Percentiles rank a stretch among this genome's conserved stretches.
phyloP scores from a whole-genome alignment of 2,329 filamentous ascomycete species.

The Cladosporium colombiae region DNA sequence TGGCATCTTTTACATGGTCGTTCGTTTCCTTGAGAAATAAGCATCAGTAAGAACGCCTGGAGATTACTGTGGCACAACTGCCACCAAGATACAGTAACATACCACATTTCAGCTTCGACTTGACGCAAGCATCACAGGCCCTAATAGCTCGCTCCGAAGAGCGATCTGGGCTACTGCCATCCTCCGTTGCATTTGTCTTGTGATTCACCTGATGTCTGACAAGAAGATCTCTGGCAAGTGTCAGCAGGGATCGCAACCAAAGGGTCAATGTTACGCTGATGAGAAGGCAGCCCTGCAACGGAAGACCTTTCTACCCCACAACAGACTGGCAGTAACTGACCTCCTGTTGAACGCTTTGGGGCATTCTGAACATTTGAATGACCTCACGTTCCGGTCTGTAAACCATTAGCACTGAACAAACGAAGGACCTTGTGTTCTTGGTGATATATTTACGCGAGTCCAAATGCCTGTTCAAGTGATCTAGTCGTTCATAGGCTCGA shows the following conservation, averaged over 20 bases:
- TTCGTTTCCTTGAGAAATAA: constrained; percentile 23
- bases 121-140: constrained; percentile 37
- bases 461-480: constrained; percentile 37
- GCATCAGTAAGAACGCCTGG: background rate
- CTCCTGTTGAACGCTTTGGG: constrained; percentile 35
- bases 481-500: constrained; percentile 34
- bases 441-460: constrained; percentile 31
- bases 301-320: background rate
- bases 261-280: background rate
- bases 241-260: background rate
- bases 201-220: constrained; percentile 35
- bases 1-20: constrained; percentile 34
- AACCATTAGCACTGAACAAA: background rate
- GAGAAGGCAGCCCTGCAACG: background rate
- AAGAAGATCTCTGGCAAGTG: constrained; percentile 31
- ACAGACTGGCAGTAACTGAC: background rate
- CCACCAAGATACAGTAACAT: background rate
- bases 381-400: constrained; percentile 32
- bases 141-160: constrained; percentile 30
- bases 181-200: constrained; percentile 30
- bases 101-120: constrained; percentile 37
- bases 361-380: constrained; percentile 35
- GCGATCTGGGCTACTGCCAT: constrained; percentile 26
- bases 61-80: background rate
- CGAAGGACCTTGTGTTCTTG: background rate